Percentiles rank a stretch among this genome's conserved stretches.
phyloP scores from a whole-genome alignment of 2,329 filamentous ascomycete genomes.

The Diplodia seriata region DNA sequence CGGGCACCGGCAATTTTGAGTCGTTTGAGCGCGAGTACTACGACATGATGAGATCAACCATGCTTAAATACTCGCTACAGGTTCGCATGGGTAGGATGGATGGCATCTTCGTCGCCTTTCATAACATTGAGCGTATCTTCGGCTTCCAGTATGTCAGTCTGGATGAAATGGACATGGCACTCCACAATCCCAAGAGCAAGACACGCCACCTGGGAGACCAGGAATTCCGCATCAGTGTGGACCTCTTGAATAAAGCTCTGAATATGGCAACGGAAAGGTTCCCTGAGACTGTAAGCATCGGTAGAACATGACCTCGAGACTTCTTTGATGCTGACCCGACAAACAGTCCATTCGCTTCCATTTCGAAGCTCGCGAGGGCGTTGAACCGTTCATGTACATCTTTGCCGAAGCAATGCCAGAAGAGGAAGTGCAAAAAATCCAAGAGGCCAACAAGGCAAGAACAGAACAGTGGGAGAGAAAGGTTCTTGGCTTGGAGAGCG shows the following conservation, averaged over 20 bases:
- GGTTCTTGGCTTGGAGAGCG: slow-evolving; percentile 56
- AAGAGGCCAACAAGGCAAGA: slow-evolving; percentile 68
- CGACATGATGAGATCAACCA: slow-evolving; percentile 93
- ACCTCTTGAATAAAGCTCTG: slow-evolving; percentile 79
- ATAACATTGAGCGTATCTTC: slow-evolving; percentile 94
- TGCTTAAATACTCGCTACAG: slow-evolving; percentile 96
- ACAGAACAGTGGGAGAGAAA: slow-evolving; percentile 73
- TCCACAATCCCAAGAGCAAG: slow-evolving; percentile 69
- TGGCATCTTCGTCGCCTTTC: slow-evolving; percentile 95
- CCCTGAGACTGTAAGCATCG: slow-evolving; percentile 63
- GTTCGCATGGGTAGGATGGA: slow-evolving; percentile 98
- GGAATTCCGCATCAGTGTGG: slow-evolving; percentile 84
- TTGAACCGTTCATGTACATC: slow-evolving; percentile 78
- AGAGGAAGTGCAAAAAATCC: slow-evolving; percentile 74
- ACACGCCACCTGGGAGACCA: slow-evolving; percentile 68
- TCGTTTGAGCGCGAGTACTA: slow-evolving; percentile 96
- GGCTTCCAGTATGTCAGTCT: slow-evolving; percentile 95
- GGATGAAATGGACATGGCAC: slow-evolving; percentile 82
- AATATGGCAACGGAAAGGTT: slow-evolving; percentile 76
- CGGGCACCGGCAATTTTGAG: slow-evolving; percentile 78
- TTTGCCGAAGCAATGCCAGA: slow-evolving; percentile 85
- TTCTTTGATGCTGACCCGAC: slow-evolving; percentile 32
- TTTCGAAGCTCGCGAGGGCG: slow-evolving; percentile 74
- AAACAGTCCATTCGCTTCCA: slow-evolving; percentile 74
- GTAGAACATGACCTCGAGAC: neutral